Conservation (phyloP, 495 filamentous ascomycete genomes). For the Trichoderma parareesei region DNA sequence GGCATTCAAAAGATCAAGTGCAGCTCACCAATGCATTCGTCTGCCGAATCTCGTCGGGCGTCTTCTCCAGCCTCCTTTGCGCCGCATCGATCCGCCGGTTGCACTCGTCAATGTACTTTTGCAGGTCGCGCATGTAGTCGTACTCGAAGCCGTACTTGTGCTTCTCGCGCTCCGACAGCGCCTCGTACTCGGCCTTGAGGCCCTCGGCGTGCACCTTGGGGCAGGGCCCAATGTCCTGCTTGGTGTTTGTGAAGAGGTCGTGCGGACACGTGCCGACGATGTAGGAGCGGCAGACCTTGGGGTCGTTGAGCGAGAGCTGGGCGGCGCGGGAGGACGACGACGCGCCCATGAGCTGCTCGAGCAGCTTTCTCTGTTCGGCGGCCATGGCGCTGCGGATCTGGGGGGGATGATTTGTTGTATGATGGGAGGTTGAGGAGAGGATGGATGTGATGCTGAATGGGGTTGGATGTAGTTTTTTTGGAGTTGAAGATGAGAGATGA, state of each 20-base stretch:
- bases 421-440: not conserved
- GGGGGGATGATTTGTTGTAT: not conserved
- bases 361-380: slow-evolving; percentile 90
- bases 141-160: slow-evolving; percentile 83
- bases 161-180: slow-evolving; percentile 56
- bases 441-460: not conserved
- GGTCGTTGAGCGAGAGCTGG: slow-evolving; percentile 81
- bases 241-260: slow-evolving; percentile 99
- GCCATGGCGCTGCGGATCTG: slow-evolving; percentile 52
- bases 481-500: not conserved
- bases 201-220: slow-evolving; percentile 84
- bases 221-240: slow-evolving; percentile 90
- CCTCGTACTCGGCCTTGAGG: slow-evolving; percentile 80
- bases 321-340: slow-evolving; percentile 61
- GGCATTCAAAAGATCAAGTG: slow-evolving; percentile 26
- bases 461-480: not conserved
- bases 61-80: slow-evolving; percentile 90
- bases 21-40: slow-evolving; percentile 62
- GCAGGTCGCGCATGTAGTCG: slow-evolving; percentile 93
- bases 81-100: slow-evolving; percentile 87
- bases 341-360: slow-evolving; percentile 79
- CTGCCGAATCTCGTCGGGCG: slow-evolving; percentile 92
- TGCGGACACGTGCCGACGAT: slow-evolving; percentile 92
- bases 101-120: slow-evolving; percentile 93
- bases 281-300: slow-evolving; percentile 92